Percentiles rank a stretch among this genome's conserved stretches.
These are phyloP conservation scores for Catenaria anguillulae DNA, from an alignment of 371 early-diverging fungal species.

Conservation along the genomic window DNA sequence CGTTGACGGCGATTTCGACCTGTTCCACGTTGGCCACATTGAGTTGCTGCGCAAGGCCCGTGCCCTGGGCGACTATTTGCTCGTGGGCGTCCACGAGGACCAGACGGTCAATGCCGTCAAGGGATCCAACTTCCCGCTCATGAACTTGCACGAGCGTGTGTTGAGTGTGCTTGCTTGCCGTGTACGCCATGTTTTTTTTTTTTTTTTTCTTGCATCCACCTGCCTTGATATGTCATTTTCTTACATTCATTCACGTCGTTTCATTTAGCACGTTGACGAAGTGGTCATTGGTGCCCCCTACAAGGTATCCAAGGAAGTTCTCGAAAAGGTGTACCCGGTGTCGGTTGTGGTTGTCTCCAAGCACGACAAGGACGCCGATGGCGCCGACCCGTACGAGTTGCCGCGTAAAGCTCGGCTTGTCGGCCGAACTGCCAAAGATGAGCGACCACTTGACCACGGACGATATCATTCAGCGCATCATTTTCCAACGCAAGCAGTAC, in stretches of 20 bases:
- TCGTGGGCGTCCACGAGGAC: constrained; percentile 91
- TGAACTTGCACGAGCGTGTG: constrained; percentile 87
- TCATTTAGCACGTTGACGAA: constrained; percentile 57
- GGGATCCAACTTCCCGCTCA: constrained; percentile 74
- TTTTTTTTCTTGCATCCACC: constrained; percentile 26
- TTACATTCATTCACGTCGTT: neutral
- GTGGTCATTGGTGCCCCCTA: constrained; percentile 79
- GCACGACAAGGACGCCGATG: constrained; percentile 48
- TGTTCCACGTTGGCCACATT: constrained; percentile 93
- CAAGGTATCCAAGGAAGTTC: constrained; percentile 64
- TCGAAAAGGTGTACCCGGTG: constrained; percentile 67
- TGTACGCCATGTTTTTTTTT: too few relatives aligned
- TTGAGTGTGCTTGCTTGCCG: constrained; percentile 74
- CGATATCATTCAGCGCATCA: constrained; percentile 70
- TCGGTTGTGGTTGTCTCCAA: constrained; percentile 61
- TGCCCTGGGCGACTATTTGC: constrained; percentile 66
- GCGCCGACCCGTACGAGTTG: constrained; percentile 65
- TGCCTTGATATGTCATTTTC: constrained; percentile 2
- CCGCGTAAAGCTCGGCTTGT: constrained; percentile 59
- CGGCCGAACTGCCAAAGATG: constrained; percentile 55
- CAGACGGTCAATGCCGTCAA: constrained; percentile 72
- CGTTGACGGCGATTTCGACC: constrained; percentile 90
- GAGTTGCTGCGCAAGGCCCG: constrained; percentile 79
- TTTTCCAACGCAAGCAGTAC: constrained; percentile 64
- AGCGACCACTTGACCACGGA: constrained; percentile 61